These are phyloP conservation scores for Apostasia ramifera DNA, from an alignment of 106 monocot genomes.

Conservation along the genomic window DNA sequence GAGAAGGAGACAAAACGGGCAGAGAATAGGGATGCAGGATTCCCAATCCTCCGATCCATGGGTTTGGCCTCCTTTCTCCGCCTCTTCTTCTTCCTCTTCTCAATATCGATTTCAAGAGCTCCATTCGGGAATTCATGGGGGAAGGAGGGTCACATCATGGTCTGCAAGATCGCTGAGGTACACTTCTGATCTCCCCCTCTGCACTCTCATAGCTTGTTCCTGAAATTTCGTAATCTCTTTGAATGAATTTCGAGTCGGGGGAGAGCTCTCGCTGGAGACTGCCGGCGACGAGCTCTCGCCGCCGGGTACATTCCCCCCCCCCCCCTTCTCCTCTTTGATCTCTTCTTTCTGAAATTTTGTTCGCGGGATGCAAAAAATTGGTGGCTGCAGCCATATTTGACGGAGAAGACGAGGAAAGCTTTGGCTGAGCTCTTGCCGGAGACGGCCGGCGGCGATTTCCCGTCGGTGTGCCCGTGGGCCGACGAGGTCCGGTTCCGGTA, in stretches of 20 bases:
- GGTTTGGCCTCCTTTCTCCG: not conserved
- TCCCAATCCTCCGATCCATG: not conserved
- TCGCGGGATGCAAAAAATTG: too few species aligned
- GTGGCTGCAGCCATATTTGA: constrained; percentile 37
- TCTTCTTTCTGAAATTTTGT: not conserved
- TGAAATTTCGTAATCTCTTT: too few species aligned
- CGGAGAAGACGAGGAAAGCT: constrained; percentile 32
- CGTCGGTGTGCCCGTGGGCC: constrained; percentile 74
- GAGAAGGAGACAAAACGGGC: not conserved
- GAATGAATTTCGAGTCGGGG: too few species aligned
- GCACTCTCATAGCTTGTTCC: too few species aligned
- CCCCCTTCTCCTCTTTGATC: not conserved
- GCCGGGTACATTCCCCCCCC: too few species aligned
- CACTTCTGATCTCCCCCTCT: not conserved
- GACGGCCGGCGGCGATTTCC: constrained; percentile 53
- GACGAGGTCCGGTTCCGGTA: constrained; percentile 57
- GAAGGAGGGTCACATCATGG: constrained; percentile 69
- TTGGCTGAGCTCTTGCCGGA: constrained; percentile 64
- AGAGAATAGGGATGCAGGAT: not conserved
- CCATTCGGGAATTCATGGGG: constrained; percentile 48
- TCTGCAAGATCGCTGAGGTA: constrained; percentile 82
- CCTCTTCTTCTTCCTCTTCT: constrained; percentile 9
- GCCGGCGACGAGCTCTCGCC: too few species aligned
- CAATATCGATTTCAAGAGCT: constrained; percentile 5
- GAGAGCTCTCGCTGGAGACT: too few species aligned